Base-by-base conservation (phyloP, 2,329 filamentous ascomycete genomes). In the Colletotrichum lini region DNA sequence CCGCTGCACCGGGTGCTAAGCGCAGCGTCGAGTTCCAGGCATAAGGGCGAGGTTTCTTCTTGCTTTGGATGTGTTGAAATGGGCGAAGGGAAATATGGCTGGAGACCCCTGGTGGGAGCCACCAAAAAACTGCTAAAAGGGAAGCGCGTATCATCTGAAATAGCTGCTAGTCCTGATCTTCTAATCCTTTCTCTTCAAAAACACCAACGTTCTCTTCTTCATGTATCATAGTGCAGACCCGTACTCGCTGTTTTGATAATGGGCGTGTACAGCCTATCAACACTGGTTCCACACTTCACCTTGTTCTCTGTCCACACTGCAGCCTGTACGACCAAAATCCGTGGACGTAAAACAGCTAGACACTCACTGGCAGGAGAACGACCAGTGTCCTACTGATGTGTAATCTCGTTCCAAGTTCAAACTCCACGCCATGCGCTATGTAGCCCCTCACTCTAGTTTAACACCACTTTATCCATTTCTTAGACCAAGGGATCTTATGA, bases 1-100 rank as follows among this genome's bases (percentile, higher is more conserved):
- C 64, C n/a, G 68, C 68, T 16, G 23, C 40, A 16, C 30, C 60
- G 21, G 60, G 45, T 15, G 64, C 68, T 47, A 72, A 72, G 66
- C 70, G 70, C 23, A 49, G 42, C 8, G 56, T 58, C 21, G 49
- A 26, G 16, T 72, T 72, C 56, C 16, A 54, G 42, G 30, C 44
- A 23, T 65, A 16, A 61, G 42, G 4, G 23, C 10, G 15, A 61
- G 18, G 7, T 16, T 23, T 15, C 12, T 40, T 16, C 30, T 13
- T 23, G n/a, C 16, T 26, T 52, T 21, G 15, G 40, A 21, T 13
- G 4, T 8, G 15, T 21, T 15, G 9, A 5, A 4, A n/a, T n/a
- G 23, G 42, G 56, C 23, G 13, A 26, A 10, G 12, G 6, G n/a
- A n/a, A 16, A 16, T 21, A 56, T 67, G 26, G 57, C 58, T 57